These are phyloP conservation scores for Mucor saturninus DNA, from an alignment of 371 early-diverging fungal genomes.

Conservation along the genomic window DNA sequence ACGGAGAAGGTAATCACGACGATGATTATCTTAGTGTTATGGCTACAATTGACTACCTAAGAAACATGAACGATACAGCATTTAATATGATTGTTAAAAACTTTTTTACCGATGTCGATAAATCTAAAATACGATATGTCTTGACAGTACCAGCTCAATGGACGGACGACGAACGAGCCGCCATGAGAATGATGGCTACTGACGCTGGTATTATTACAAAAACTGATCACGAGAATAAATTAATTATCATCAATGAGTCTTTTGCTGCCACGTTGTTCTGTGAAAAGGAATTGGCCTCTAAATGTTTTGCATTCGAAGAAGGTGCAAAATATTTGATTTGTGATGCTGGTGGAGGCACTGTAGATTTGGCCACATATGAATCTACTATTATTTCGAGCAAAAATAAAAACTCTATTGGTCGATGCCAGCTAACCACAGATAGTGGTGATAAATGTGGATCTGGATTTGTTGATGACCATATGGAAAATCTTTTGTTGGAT, in stretches of 20 bases:
- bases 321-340: constrained; percentile 8
- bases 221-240: constrained; percentile 42
- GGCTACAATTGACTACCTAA: constrained; percentile 18
- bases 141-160: constrained; percentile 54
- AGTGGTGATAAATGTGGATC: constrained; percentile 26
- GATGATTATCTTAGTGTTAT: not conserved
- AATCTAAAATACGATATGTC: constrained; percentile 12
- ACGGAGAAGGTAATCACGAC: not conserved
- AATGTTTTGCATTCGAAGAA: not conserved
- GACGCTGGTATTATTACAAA: constrained; percentile 45
- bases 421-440: constrained; percentile 20
- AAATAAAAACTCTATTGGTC: constrained; percentile 9
- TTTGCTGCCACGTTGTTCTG: constrained; percentile 53
- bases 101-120: not conserved
- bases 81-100: not conserved
- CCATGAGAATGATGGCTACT: constrained; percentile 46
- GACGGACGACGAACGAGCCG: constrained; percentile 45
- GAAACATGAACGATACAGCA: constrained; percentile 6
- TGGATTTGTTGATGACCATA: constrained; percentile 20
- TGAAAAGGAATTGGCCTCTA: constrained; percentile 17
- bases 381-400: constrained; percentile 23
- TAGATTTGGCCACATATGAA: constrained; percentile 39
- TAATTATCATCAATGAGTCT: constrained; percentile 49
- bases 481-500: constrained; percentile 19
- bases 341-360: constrained; percentile 43